Evolutionary conservation across 2,329 filamentous ascomycete species (phyloP).

Genomic region (Xylaria sp.): DNA sequence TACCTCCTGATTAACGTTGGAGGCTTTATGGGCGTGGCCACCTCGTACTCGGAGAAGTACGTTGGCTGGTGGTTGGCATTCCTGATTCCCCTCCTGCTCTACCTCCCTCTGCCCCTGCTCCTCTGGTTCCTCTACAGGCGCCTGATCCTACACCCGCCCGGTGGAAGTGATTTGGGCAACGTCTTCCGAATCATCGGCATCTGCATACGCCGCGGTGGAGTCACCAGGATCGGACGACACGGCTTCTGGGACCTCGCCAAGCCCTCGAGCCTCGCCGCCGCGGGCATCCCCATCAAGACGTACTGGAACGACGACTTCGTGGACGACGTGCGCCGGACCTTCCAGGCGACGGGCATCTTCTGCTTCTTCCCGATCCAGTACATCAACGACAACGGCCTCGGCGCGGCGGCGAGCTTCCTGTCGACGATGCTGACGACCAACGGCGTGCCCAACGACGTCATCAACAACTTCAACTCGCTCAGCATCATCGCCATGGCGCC

Average conservation of each 20-base stretch:
- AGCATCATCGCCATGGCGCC: slow-evolving; percentile 51
- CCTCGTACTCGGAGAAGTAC: slow-evolving; percentile 56
- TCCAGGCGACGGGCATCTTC: slow-evolving; percentile 63
- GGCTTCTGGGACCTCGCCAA: slow-evolving; percentile 64
- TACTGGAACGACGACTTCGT: slow-evolving; percentile 69
- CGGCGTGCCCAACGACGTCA: slow-evolving; percentile 53
- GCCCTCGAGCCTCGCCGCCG: slow-evolving; percentile 54
- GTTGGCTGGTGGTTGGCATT: slow-evolving; percentile 54
- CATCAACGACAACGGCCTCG: slow-evolving; percentile 53
- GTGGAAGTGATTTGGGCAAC: slow-evolving; percentile 49
- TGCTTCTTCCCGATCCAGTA: slow-evolving; percentile 54
- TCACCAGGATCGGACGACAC: slow-evolving; percentile 42
- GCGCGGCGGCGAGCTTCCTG: slow-evolving; percentile 50
- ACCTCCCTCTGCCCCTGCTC: slow-evolving; percentile 45
- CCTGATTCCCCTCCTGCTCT: slow-evolving; percentile 48
- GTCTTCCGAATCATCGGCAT: slow-evolving; percentile 46
- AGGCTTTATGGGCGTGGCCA: slow-evolving; percentile 54
- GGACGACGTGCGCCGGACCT: slow-evolving; percentile 63
- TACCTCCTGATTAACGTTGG: slow-evolving; percentile 60
- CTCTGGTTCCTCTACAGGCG: slow-evolving; percentile 47
- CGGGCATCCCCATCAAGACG: slow-evolving; percentile 41
- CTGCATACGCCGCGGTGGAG: slow-evolving; percentile 44
- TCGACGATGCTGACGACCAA: slow-evolving; percentile 52
- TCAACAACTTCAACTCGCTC: slow-evolving; percentile 53
- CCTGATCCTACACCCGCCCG: slow-evolving; percentile 48